These are phyloP conservation scores for Aegilops tauschii DNA, from an alignment of 176 grass and related monocot genomes.

Conservation along the genomic window DNA sequence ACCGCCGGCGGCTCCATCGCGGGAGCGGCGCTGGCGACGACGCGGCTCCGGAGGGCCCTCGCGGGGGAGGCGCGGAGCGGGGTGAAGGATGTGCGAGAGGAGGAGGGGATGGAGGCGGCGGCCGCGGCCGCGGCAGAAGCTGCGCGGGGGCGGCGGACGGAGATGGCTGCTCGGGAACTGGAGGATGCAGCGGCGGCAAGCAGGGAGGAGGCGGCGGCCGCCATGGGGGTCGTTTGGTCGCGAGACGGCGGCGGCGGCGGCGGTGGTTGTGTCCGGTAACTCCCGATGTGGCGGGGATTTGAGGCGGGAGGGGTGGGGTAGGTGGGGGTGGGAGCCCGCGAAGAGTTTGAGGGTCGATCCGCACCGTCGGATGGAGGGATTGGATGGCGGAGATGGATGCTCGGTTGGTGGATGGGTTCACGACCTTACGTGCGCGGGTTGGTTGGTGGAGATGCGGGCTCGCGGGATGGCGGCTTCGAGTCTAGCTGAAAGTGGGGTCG, in stretches of 20 bases:
- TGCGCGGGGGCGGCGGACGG: background rate
- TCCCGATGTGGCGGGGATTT: constrained; percentile 7
- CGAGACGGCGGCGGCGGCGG: background rate
- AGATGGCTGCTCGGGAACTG: constrained; percentile 27
- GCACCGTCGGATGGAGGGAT: background rate
- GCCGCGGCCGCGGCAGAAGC: background rate
- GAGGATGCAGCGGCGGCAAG: constrained; percentile 16
- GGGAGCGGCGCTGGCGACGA: constrained; percentile 45
- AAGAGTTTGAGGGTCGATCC: background rate
- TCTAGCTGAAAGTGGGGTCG: background rate
- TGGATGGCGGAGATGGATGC: constrained; percentile 1
- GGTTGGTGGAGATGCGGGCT: constrained; percentile 6
- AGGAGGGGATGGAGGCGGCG: constrained; percentile 22
- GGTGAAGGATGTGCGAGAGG: background rate
- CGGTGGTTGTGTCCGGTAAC: background rate
- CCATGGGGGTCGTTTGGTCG: constrained; percentile 17
- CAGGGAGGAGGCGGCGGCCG: constrained; percentile 22
- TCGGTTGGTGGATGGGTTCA: constrained; percentile 12
- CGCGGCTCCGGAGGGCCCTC: constrained; percentile 18
- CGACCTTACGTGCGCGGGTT: background rate
- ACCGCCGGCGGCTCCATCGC: constrained; percentile 50
- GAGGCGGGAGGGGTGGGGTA: constrained; percentile 38
- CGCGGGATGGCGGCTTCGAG: background rate
- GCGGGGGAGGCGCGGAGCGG: constrained; percentile 3
- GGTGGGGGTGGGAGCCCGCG: constrained; percentile 25